Conservation (phyloP, 2,329 filamentous ascomycete genomes). For the Phyllosticta paracitricarpa region DNA sequence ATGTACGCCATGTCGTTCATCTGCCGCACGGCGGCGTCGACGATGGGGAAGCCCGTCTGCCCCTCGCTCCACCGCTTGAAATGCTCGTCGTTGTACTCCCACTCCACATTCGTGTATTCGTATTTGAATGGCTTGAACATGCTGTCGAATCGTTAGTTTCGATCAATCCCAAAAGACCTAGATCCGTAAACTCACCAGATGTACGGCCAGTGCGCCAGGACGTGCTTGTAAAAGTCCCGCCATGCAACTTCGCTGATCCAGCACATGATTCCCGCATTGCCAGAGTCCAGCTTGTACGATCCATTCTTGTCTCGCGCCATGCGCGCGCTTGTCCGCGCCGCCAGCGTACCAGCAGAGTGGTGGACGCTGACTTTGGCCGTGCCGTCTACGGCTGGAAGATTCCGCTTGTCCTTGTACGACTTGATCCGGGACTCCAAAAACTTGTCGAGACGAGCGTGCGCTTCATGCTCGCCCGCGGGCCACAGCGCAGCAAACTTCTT, state of each 20-base stretch:
- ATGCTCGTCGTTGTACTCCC: slow-evolving; percentile 62
- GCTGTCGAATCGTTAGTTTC: slow-evolving; percentile 22
- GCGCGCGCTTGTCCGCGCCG: slow-evolving; percentile 56
- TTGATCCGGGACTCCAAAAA: slow-evolving; percentile 58
- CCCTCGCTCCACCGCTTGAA: slow-evolving; percentile 69
- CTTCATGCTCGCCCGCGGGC: slow-evolving; percentile 69
- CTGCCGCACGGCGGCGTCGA: slow-evolving; percentile 82
- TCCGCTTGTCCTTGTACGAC: slow-evolving; percentile 54
- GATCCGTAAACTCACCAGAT: slow-evolving; percentile 47
- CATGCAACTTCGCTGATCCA: slow-evolving; percentile 82
- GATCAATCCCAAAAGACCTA: neutral
- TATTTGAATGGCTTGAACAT: slow-evolving; percentile 76
- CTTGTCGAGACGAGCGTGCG: slow-evolving; percentile 49
- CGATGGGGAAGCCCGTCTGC: slow-evolving; percentile 68
- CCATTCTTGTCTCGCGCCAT: slow-evolving; percentile 54
- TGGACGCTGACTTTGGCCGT: slow-evolving; percentile 67
- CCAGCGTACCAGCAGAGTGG: slow-evolving; percentile 57
- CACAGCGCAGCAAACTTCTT: slow-evolving; percentile 51
- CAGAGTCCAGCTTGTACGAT: slow-evolving; percentile 54
- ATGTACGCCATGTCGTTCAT: slow-evolving; percentile 59
- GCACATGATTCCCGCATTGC: slow-evolving; percentile 52
- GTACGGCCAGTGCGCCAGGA: slow-evolving; percentile 77
- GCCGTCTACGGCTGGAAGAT: slow-evolving; percentile 51
- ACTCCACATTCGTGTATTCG: slow-evolving; percentile 70
- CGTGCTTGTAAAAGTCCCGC: slow-evolving; percentile 83